Evolutionary conservation across 164 flowering plant species (phyloP).

Genomic region (Kingdonia uniflora): DNA sequence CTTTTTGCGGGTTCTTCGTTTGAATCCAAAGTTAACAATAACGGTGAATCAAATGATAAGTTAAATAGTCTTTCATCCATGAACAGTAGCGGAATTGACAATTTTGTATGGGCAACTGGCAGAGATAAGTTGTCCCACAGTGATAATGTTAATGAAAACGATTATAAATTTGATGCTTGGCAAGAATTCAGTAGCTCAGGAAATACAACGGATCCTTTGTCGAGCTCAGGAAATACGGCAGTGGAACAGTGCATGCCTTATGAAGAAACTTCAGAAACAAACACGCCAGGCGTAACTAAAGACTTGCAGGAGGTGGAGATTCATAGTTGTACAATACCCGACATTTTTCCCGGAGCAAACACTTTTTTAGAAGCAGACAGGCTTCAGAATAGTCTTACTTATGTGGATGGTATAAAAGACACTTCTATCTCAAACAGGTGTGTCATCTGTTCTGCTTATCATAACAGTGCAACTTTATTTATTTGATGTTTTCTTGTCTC

Average conservation of each 20-base stretch:
- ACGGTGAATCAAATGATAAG: slow-evolving; percentile 1
- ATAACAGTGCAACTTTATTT: too few relatives aligned
- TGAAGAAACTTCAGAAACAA: slow-evolving; percentile 19
- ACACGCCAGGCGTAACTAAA: slow-evolving; percentile 14
- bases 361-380: not conserved
- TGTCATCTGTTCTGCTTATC: not conserved
- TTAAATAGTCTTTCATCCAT: slow-evolving; percentile 12
- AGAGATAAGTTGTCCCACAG: slow-evolving; percentile 9
- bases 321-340: slow-evolving; percentile 21
- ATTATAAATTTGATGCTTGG: slow-evolving; percentile 37
- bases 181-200: slow-evolving; percentile 39
- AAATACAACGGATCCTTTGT: slow-evolving; percentile 14
- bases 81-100: slow-evolving; percentile 20
- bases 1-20: slow-evolving; percentile 19
- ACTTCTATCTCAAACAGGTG: slow-evolving; percentile 32
- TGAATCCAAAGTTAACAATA: slow-evolving; percentile 11
- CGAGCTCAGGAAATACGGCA: slow-evolving; percentile 8
- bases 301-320: slow-evolving; percentile 23
- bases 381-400: slow-evolving; percentile 18
- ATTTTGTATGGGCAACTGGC: slow-evolving; percentile 18
- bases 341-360: slow-evolving; percentile 21
- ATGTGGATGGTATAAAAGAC: slow-evolving; percentile 13
- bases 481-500: too few relatives aligned
- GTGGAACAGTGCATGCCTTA: not conserved
- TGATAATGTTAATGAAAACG: slow-evolving; percentile 12